Percentiles rank a stretch among this genome's conserved stretches.
These are phyloP conservation scores for Aristolochia fimbriata DNA, from an alignment of 164 flowering plant species.

Conservation along the genomic window DNA sequence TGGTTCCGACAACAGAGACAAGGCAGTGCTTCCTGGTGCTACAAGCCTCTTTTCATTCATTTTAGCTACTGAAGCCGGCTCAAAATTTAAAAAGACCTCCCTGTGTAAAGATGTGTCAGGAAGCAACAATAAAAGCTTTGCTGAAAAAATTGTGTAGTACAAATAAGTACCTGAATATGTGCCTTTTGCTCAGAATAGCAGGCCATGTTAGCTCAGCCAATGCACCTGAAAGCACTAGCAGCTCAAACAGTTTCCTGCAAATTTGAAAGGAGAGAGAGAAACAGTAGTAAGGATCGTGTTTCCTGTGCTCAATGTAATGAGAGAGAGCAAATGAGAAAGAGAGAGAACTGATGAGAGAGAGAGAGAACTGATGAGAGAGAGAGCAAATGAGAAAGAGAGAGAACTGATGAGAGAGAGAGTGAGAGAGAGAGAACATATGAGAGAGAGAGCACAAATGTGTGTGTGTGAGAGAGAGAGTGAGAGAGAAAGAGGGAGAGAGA, in stretches of 20 bases:
- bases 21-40: constrained; percentile 22
- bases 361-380: too few relatives aligned
- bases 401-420: too few relatives aligned
- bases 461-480: too few relatives aligned
- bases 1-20: constrained; percentile 23
- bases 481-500: too few relatives aligned
- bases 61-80: constrained; percentile 23
- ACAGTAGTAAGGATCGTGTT: not conserved
- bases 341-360: too few relatives aligned
- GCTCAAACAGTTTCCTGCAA: constrained; percentile 57
- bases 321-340: too few relatives aligned
- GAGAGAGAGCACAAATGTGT: too few relatives aligned
- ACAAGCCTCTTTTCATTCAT: constrained; percentile 25
- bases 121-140: not conserved
- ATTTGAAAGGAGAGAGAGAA: not conserved
- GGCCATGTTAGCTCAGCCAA: constrained; percentile 76
- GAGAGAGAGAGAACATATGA: too few relatives aligned
- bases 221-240: constrained; percentile 52
- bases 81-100: constrained; percentile 29
- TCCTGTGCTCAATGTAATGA: not conserved
- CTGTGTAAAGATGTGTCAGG: constrained; percentile 12
- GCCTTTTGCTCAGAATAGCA: constrained; percentile 47
- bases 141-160: not conserved
- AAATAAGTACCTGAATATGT: constrained; percentile 40
- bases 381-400: too few relatives aligned